Evolutionary conservation across 2,329 filamentous ascomycete genomes (phyloP).

Genomic region (Penicillium sp.): DNA sequence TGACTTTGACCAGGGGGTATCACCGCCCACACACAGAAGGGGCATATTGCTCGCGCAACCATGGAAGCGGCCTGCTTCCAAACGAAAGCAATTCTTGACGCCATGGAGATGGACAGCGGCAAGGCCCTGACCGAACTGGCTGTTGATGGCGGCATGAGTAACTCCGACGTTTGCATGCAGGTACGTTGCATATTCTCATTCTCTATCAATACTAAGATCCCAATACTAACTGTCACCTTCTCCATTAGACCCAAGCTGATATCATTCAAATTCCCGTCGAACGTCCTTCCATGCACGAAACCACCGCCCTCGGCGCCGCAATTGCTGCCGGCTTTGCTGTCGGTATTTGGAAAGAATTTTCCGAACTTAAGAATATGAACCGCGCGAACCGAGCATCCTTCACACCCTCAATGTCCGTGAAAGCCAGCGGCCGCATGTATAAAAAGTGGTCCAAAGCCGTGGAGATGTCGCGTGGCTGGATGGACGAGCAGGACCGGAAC

Average conservation of each 20-base stretch:
- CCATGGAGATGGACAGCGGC: constrained; percentile 83
- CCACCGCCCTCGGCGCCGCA: constrained; percentile 81
- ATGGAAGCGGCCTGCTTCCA: constrained; percentile 91
- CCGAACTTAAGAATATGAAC: constrained; percentile 72
- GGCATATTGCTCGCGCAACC: constrained; percentile 84
- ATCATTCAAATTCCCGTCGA: constrained; percentile 80
- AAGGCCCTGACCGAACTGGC: constrained; percentile 72
- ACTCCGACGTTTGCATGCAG: constrained; percentile 86
- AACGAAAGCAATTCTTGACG: constrained; percentile 85
- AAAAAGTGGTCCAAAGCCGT: constrained; percentile 74
- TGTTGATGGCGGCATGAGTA: constrained; percentile 87
- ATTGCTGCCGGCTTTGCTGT: constrained; percentile 84
- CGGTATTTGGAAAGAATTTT: constrained; percentile 72
- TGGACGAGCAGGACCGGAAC: constrained; percentile 30
- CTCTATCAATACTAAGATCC: constrained; percentile 50
- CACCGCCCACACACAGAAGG: constrained; percentile 78
- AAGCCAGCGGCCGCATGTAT: constrained; percentile 63
- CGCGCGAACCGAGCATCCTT: constrained; percentile 68
- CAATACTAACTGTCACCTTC: not conserved
- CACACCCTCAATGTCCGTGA: constrained; percentile 60
- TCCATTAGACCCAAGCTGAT: constrained; percentile 68
- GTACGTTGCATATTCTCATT: constrained; percentile 33
- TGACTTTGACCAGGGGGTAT: constrained; percentile 61
- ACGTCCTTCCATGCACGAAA: constrained; percentile 85
- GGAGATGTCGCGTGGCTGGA: constrained; percentile 74